These are phyloP conservation scores for Pelargonium cotyledonis DNA, from an alignment of 441 rosid genomes.

Conservation along the genomic window DNA sequence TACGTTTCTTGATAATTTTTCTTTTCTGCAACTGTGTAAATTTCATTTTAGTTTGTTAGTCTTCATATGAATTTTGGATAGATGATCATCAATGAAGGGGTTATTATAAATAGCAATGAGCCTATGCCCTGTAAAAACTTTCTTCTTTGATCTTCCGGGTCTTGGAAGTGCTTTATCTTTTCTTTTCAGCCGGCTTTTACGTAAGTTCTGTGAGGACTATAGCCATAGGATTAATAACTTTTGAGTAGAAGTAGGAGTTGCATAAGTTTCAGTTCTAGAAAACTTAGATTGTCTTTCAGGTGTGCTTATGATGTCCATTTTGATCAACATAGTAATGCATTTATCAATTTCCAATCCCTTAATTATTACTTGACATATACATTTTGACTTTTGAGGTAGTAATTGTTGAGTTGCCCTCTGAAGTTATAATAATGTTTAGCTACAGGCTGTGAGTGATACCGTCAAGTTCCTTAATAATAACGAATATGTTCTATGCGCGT, in stretches of 20 bases:
- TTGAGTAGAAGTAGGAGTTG: no score
- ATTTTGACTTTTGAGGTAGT: background rate
- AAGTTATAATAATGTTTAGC: background rate
- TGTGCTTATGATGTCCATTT: no score
- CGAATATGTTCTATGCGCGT: background rate
- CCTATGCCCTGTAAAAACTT: no score
- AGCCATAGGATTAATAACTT: no score
- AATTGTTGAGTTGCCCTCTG: background rate
- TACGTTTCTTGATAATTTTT: slow-evolving; percentile 31
- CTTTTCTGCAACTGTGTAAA: slow-evolving; percentile 11
- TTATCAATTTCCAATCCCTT: no score
- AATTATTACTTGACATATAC: background rate
- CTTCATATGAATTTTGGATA: background rate
- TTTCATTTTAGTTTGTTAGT: slow-evolving; percentile 1
- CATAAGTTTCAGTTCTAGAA: no score
- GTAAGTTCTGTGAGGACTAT: no score
- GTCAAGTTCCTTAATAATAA: background rate
- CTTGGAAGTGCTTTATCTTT: no score
- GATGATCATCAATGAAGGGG: background rate
- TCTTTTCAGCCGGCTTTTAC: no score
- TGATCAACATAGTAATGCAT: no score
- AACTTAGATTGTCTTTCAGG: no score
- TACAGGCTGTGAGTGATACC: background rate
- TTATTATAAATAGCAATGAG: background rate
- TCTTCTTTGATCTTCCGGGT: no score